Conservation (phyloP, 2,329 filamentous ascomycete species). For the Cladosporium sp. region DNA sequence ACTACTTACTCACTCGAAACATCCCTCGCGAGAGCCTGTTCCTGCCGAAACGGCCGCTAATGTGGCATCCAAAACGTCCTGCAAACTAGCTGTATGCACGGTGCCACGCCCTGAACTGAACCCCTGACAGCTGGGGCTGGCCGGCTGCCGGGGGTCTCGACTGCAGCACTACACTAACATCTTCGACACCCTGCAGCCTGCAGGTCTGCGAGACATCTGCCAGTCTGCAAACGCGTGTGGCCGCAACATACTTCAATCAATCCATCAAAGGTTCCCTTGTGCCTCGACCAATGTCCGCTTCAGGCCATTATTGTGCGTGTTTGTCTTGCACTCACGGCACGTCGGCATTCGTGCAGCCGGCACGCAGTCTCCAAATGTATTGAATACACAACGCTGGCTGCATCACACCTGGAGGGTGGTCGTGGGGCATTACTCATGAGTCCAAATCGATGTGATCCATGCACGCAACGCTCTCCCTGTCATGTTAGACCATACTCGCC, state of each 20-base stretch:
- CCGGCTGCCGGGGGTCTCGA: not conserved
- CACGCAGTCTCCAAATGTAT: not conserved
- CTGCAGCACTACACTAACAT: not conserved
- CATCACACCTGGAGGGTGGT: not conserved
- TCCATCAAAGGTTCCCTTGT: not conserved
- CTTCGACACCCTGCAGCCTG: not conserved
- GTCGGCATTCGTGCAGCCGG: not conserved
- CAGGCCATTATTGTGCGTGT: not conserved
- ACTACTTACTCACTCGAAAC: not conserved
- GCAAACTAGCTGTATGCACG: slow-evolving; percentile 10
- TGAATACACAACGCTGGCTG: not conserved
- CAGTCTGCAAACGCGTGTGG: not conserved
- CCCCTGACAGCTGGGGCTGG: slow-evolving; percentile 5
- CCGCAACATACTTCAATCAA: not conserved
- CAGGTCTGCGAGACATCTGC: not conserved
- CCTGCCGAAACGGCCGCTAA: slow-evolving; percentile 17
- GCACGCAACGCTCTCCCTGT: not conserved
- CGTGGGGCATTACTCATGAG: not conserved
- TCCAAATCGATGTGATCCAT: not conserved
- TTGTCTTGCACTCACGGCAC: not conserved
- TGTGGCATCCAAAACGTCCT: slow-evolving; percentile 11
- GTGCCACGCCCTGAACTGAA: not conserved
- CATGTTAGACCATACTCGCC: slow-evolving; percentile 3
- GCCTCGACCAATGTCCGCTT: not conserved
- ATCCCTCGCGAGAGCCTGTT: not conserved